Conservation (phyloP, 2,329 filamentous ascomycete genomes). For the Trichoderma pleuroti region DNA sequence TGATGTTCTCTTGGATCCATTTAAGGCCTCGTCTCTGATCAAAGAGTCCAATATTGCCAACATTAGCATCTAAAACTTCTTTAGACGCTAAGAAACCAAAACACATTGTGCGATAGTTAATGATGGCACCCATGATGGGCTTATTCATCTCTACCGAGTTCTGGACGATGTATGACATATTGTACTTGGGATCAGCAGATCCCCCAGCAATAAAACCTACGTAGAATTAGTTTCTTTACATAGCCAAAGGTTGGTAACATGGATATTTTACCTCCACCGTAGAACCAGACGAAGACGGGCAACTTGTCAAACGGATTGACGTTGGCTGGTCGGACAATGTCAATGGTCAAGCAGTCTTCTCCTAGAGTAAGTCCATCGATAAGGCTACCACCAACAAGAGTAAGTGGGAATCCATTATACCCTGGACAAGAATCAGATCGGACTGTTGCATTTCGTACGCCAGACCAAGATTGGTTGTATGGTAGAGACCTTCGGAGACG, state of each 20-base stretch:
- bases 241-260: background rate
- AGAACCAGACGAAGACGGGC: background rate
- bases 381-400: slow-evolving; percentile 1
- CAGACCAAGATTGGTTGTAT: slow-evolving; percentile 5
- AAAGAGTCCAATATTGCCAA: background rate
- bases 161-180: background rate
- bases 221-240: background rate
- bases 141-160: background rate
- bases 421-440: slow-evolving; percentile 4
- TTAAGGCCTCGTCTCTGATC: background rate
- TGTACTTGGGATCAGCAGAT: slow-evolving; percentile 1
- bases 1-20: slow-evolving; percentile 4
- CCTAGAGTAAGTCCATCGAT: background rate
- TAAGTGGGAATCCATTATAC: background rate
- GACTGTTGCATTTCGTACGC: background rate
- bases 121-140: background rate
- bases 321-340: slow-evolving; percentile 1
- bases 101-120: background rate
- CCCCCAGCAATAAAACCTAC: background rate
- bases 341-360: slow-evolving; percentile 3
- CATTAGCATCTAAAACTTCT: background rate
- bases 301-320: background rate
- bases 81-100: background rate
- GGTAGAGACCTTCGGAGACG: background rate
- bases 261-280: background rate